A percentile compares a stretch with the other conserved stretches of the same genome.
Evolutionary conservation across 2,329 filamentous ascomycete species (phyloP).

Genomic region (Sodiomyces alkalinus): DNA sequence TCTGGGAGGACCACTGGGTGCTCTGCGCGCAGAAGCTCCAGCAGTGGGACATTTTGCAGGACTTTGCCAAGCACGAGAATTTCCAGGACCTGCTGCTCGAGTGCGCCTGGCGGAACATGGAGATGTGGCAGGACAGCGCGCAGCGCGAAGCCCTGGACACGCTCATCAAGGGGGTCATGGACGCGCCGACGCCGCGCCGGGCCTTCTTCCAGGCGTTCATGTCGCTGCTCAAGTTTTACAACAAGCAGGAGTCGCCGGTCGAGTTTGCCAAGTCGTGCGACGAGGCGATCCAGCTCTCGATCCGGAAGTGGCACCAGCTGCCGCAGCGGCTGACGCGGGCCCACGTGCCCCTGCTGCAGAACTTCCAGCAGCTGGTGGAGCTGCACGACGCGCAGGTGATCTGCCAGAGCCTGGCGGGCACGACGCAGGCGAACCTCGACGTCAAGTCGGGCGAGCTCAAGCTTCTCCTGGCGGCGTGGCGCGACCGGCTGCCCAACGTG

Average conservation of each 20-base stretch:
- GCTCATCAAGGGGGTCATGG: conserved; percentile 93
- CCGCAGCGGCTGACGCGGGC: conserved; percentile 86
- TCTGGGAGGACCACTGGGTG: conserved; percentile 99
- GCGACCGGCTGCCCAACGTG: conserved; percentile 86
- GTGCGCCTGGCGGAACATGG: conserved; percentile 87
- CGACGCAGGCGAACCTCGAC: conserved; percentile 73
- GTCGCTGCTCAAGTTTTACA: conserved; percentile 85
- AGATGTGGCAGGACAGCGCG: conserved; percentile 81
- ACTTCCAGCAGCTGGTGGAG: conserved; percentile 96
- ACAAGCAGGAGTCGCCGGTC: conserved; percentile 61
- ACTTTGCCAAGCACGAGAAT: conserved; percentile 98
- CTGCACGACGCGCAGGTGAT: conserved; percentile 96
- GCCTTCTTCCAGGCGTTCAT: conserved; percentile 99
- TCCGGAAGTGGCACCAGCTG: conserved; percentile 98
- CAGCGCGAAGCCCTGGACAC: conserved; percentile 82
- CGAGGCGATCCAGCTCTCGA: conserved; percentile 91
- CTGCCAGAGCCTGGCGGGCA: conserved; percentile 76
- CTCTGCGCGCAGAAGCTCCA: conserved; percentile 95
- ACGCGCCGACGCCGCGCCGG: conserved; percentile 83
- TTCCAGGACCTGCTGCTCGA: conserved; percentile 92
- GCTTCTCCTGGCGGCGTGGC: conserved; percentile 83
- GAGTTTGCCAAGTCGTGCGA: conserved; percentile 89
- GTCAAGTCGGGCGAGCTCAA: conserved; percentile 93
- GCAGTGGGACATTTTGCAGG: conserved; percentile 95
- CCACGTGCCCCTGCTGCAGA: conserved; percentile 86